Evolutionary conservation across 768 basidiomycete species (phyloP), one percentile per base, ranked within the genome.

Genomic region (Tylopilus felleus): DNA sequence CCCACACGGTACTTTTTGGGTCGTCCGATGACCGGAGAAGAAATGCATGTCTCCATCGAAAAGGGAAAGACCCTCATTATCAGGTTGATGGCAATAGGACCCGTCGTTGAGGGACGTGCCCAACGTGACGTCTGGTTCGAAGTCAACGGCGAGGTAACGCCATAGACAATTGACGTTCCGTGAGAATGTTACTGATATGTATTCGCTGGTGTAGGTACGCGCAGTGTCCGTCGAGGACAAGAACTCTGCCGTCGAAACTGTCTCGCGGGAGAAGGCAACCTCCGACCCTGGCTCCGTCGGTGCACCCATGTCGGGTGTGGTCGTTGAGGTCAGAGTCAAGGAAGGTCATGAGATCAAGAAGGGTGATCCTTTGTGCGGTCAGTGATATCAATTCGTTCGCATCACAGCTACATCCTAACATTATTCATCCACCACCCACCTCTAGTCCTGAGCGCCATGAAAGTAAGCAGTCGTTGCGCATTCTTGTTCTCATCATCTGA

Each of bases 81-180:
- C 70, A 89, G 93, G 63, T 80, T 98, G 65, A 88, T 99, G 82
- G 97, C 97, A 27, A 81, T 95, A 46, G 94, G 96, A 19, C 90
- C 93, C 53, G 89, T 98, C 50, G 88, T 96, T 49, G 86, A 93
- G 70, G 89, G 89, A 35, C 88, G 84, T 62, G 93, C 95, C 22
- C 90, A 92, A 65, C 86, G 96, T 64, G 95, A 98, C 70, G 93
- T 96, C 55, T 97, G 96, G 90, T 96, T 98, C 68, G 96, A 98
- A 78, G 90, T 96, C 55, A 96, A 96, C 64, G 94, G 94, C 73
- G 93, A 96, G 80, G 90, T 90, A 66, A 66, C 74, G 54, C 49
- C 47, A 47, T 49, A 49, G 46, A 27, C 31, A 40, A 41, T 38
- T 56, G 57, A 31, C 25, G 38, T 42, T 45, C 38, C 41, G 17